Evolutionary conservation across 2,329 filamentous ascomycete genomes (phyloP).

Genomic region (Monosporascus sp.): DNA sequence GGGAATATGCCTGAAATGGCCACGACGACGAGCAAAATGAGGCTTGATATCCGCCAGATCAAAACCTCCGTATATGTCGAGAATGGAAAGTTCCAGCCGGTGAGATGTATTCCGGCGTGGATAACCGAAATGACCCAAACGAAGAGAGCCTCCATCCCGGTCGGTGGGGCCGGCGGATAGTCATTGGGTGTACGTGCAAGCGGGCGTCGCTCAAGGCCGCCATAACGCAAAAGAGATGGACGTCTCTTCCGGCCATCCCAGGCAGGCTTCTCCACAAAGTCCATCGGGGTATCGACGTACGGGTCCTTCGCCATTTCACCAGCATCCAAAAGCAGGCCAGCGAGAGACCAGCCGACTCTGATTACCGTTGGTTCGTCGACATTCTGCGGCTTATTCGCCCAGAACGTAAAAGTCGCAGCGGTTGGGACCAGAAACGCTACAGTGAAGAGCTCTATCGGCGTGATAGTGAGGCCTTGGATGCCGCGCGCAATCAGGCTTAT

Average conservation of each 20-base stretch:
- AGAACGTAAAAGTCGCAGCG: conserved; percentile 8
- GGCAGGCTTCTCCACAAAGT: conserved; percentile 1
- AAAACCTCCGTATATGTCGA: not conserved
- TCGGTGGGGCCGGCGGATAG: not conserved
- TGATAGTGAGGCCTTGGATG: conserved; percentile 1
- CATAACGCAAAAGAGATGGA: not conserved
- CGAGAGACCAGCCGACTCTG: not conserved
- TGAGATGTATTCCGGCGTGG: not conserved
- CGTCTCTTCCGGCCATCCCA: conserved; percentile 1
- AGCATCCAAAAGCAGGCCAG: not conserved
- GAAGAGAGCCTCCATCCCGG: not conserved
- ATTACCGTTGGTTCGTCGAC: conserved; percentile 2
- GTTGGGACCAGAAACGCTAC: conserved; percentile 9
- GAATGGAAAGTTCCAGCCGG: conserved; percentile 1
- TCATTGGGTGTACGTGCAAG: no score
- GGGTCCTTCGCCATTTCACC: not conserved
- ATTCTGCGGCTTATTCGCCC: conserved; percentile 10
- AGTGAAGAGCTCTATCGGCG: conserved; percentile 9
- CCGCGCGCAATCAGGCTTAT: no score
- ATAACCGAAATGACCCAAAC: not conserved
- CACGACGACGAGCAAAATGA: no score
- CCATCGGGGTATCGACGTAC: conserved; percentile 1
- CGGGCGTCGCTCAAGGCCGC: no score
- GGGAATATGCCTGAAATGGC: no score
- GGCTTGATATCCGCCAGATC: not conserved